phyloP scores from a whole-genome alignment of 2,329 filamentous ascomycete genomes.

The Magnaporthiopsis poae region DNA sequence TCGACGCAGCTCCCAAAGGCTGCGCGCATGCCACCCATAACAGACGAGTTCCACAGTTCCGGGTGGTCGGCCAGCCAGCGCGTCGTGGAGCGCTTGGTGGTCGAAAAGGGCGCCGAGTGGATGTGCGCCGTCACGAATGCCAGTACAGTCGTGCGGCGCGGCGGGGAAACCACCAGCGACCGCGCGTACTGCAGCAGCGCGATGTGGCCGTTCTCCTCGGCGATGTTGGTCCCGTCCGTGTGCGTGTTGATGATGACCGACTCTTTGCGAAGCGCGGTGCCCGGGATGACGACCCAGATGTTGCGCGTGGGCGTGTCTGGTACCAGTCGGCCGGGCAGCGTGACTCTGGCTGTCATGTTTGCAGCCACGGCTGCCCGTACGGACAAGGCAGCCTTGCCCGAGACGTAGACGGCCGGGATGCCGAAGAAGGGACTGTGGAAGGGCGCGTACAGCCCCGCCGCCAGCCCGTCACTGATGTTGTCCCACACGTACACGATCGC shows the following conservation, averaged over 20 bases:
- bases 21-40: not conserved
- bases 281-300: constrained; percentile 4
- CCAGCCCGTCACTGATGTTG: constrained; percentile 1
- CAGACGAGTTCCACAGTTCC: not conserved
- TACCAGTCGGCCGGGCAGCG: not conserved
- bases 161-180: not conserved
- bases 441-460: constrained; percentile 4
- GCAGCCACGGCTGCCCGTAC: not conserved
- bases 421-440: constrained; percentile 1
- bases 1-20: constrained; percentile 4
- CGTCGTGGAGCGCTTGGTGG: not conserved
- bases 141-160: constrained; percentile 3
- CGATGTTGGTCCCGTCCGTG: constrained; percentile 7
- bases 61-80: constrained; percentile 6
- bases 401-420: constrained; percentile 2
- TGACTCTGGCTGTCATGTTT: not conserved
- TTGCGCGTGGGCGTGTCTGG: constrained; percentile 1
- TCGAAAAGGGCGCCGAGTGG: not conserved
- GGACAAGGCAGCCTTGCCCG: not conserved
- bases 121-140: constrained; percentile 4
- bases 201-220: constrained; percentile 7
- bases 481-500: constrained; percentile 7
- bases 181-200: not conserved
- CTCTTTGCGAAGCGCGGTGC: not conserved
- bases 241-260: constrained; percentile 4